Percentiles rank a stretch among this genome's conserved stretches.
These are phyloP conservation scores for Leishmania lainsoni DNA, from an alignment of 208 protist genomes.

Conservation along the genomic window DNA sequence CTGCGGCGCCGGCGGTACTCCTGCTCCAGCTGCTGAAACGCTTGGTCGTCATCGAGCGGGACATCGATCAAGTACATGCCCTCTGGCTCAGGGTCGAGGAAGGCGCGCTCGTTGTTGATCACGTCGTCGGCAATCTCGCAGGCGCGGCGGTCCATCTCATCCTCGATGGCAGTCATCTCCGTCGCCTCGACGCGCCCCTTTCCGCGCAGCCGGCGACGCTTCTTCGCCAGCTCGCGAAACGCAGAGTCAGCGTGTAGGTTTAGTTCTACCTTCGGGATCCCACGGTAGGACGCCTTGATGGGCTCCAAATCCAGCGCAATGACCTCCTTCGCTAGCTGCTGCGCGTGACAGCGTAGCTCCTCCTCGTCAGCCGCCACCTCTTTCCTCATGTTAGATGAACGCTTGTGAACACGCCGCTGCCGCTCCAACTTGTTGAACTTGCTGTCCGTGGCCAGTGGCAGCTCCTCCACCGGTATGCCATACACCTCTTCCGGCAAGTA, in stretches of 20 bases:
- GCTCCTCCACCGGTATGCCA: conserved; percentile 67
- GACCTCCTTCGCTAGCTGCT: conserved; percentile 66
- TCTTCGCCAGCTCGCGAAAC: conserved; percentile 61
- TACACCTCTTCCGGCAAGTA: conserved; percentile 57
- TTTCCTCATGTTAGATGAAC: conserved; percentile 34
- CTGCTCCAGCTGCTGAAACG: conserved; percentile 70
- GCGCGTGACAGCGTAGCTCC: conserved; percentile 40
- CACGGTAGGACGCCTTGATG: conserved; percentile 56
- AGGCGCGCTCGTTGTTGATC: conserved; percentile 69
- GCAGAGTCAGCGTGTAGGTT: conserved; percentile 67
- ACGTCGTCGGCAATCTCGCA: conserved; percentile 83
- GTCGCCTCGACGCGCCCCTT: conserved; percentile 42
- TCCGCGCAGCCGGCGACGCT: conserved; percentile 35
- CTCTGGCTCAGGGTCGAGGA: conserved; percentile 81
- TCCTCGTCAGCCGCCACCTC: conserved; percentile 56
- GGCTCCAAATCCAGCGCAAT: conserved; percentile 57
- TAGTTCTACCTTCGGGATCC: conserved; percentile 74
- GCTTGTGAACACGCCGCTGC: conserved; percentile 56
- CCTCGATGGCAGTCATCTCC: conserved; percentile 67
- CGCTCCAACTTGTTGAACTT: conserved; percentile 63
- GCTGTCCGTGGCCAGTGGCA: conserved; percentile 69
- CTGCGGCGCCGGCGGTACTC: conserved; percentile 68
- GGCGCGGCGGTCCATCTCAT: conserved; percentile 73
- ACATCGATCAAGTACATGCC: conserved; percentile 82
- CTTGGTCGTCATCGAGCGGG: conserved; percentile 76